phyloP scores from a whole-genome alignment of 2,329 filamentous ascomycete species.

The Colletotrichum sojae region DNA sequence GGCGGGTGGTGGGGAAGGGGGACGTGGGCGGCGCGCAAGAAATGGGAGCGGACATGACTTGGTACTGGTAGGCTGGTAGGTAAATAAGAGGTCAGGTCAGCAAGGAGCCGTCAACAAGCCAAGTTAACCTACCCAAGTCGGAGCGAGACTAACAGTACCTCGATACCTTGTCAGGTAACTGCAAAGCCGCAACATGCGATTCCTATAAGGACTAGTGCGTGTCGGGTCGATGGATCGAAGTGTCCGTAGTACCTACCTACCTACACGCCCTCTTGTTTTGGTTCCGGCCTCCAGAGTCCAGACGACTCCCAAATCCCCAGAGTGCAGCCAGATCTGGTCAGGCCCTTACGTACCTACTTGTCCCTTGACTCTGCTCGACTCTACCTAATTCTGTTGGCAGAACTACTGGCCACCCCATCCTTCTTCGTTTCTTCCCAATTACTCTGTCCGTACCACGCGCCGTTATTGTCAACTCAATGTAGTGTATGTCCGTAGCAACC shows the following conservation, averaged over 20 bases:
- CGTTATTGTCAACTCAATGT: background rate
- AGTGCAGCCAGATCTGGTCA: constrained; percentile 8
- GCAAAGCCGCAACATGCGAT: too few species aligned
- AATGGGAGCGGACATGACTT: constrained; percentile 35
- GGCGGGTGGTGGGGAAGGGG: constrained; percentile 1
- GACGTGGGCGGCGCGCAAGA: background rate
- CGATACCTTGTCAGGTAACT: too few species aligned
- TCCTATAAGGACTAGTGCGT: too few species aligned
- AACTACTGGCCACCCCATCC: too few species aligned
- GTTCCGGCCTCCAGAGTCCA: constrained; percentile 15
- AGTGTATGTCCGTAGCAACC: too few species aligned
- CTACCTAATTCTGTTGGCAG: too few species aligned
- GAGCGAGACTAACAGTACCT: background rate
- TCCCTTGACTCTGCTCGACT: background rate
- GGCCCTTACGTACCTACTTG: background rate
- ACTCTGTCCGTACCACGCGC: too few species aligned
- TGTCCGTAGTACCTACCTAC: too few species aligned
- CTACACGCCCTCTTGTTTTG: constrained; percentile 27
- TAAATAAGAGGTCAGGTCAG: constrained; percentile 6
- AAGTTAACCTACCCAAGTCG: background rate
- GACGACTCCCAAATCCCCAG: constrained; percentile 19
- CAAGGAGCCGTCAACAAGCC: constrained; percentile 10
- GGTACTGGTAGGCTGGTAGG: constrained; percentile 10
- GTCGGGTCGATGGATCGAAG: background rate
- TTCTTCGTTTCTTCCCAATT: too few species aligned